phyloP scores from a whole-genome alignment of 768 basidiomycete genomes.

The Glaciozyma martinii region DNA sequence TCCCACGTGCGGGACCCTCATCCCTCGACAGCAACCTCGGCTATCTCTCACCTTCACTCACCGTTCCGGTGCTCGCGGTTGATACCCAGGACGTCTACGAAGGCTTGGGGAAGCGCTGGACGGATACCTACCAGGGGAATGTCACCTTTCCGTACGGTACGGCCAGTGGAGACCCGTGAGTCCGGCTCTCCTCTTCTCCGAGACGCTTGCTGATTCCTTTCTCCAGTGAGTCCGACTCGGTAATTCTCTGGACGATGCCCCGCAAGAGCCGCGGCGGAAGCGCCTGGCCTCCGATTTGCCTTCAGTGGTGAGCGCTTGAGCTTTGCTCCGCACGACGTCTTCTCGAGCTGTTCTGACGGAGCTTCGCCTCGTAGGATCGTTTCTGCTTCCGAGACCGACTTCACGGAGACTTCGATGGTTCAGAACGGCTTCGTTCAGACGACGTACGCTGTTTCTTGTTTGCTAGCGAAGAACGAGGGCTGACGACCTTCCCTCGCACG shows the following conservation, averaged over 20 bases:
- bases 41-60: constrained; percentile 8
- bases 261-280: constrained; percentile 9
- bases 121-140: constrained; percentile 3
- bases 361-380: background rate
- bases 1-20: background rate
- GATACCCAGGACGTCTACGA: background rate
- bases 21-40: constrained; percentile 1
- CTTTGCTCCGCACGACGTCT: background rate
- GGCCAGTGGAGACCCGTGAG: constrained; percentile 3
- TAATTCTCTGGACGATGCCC: constrained; percentile 16
- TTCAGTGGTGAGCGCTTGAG: constrained; percentile 1
- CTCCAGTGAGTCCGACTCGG: constrained; percentile 1
- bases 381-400: background rate
- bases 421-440: constrained; percentile 1
- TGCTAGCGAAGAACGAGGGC: too few relatives aligned
- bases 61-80: background rate
- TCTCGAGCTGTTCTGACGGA: background rate
- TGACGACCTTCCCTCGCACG: constrained; percentile 35
- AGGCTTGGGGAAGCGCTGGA: background rate
- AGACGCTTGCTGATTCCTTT: background rate
- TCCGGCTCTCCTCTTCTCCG: background rate
- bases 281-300: constrained; percentile 11
- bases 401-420: background rate
- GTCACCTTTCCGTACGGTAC: constrained; percentile 13
- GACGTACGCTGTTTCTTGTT: background rate